These are phyloP conservation scores for Taxawa tesnikishii DNA, from an alignment of 2,329 filamentous ascomycete genomes.

Conservation along the genomic window DNA sequence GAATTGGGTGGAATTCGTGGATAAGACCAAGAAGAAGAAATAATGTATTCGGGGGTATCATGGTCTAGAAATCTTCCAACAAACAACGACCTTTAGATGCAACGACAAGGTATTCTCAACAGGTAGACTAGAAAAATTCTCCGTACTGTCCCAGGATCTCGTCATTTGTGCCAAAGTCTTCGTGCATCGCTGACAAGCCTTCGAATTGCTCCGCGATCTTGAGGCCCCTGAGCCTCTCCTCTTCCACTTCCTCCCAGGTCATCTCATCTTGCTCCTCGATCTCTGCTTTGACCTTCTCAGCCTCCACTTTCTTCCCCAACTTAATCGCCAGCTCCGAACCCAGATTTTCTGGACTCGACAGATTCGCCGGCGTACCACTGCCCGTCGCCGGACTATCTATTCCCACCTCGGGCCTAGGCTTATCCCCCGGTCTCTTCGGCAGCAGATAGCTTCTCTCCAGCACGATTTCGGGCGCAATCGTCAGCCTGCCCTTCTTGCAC, in stretches of 20 bases:
- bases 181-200: slow-evolving; percentile 39
- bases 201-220: slow-evolving; percentile 43
- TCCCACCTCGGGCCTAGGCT: slow-evolving; percentile 6
- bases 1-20: slow-evolving; percentile 51
- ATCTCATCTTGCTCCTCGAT: slow-evolving; percentile 31
- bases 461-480: slow-evolving; percentile 68
- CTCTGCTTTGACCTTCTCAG: slow-evolving; percentile 1
- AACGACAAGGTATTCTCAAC: no score
- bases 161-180: slow-evolving; percentile 33
- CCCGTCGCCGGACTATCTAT: slow-evolving; percentile 12
- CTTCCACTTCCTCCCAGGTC: slow-evolving; percentile 50
- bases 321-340: slow-evolving; percentile 12
- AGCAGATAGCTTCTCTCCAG: slow-evolving; percentile 61
- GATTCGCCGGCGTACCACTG: slow-evolving; percentile 12
- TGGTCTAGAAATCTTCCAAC: no score
- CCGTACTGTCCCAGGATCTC: slow-evolving; percentile 31
- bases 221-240: slow-evolving; percentile 42
- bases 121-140: slow-evolving; percentile 23
- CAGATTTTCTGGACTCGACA: slow-evolving; percentile 13
- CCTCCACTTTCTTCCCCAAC: slow-evolving; percentile 3
- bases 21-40: slow-evolving; percentile 54
- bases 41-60: neutral
- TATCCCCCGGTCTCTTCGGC: slow-evolving; percentile 56
- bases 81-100: neutral
- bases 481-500: slow-evolving; percentile 51